Base-by-base conservation (phyloP, 495 filamentous ascomycete genomes). In the Aspergillus leporis region DNA sequence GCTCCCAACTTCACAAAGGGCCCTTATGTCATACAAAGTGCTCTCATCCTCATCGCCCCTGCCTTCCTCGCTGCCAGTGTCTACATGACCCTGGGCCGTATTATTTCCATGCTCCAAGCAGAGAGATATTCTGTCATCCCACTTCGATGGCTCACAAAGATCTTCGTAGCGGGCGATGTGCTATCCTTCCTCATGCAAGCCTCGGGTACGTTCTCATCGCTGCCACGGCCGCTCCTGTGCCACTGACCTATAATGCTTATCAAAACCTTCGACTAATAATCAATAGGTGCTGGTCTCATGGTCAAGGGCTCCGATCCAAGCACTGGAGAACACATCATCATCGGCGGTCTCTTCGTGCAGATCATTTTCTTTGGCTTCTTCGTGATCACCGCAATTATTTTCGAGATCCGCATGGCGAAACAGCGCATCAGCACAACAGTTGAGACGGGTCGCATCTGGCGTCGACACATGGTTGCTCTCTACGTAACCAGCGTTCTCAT, bases 401-500 rank as follows among this genome's bases (percentile, higher is more conserved):
- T 76, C 59, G 69, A 83, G 51, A 14, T 51, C 0, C 75, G 79
- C 5, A 63, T 78, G 16, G 38, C 31, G 4, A 61, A 59, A 14
- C 50, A 49, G 1, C 70, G 71, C 1, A 72, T 70, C 12, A 38
- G 49, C 5, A 54, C 60, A 9, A 67, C 72, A 5, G 49, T 46
- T 2, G 63, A 69, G 28, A 22, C 60, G 30, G 36, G 51, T 4
- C 31, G 63, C 1, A 62, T 75, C 6, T 90, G 87, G 87, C 60
- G 67, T 57, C 73, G 71, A 28, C 74, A 82, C 51, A 65, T 89
- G 50, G 51, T 67, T 21, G 69, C 80, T 32, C 77, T 89, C 2
- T 90, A 87, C 64, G 54, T 55, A 2, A 69, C 74, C 6, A 81
- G 77, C 53, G 66, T 62, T 1, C 68, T 89, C 9, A 88, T 91